Percentiles rank a stretch among this genome's conserved stretches.
Conservation (phyloP, 805 yeast species). For the Candida succiphila region DNA sequence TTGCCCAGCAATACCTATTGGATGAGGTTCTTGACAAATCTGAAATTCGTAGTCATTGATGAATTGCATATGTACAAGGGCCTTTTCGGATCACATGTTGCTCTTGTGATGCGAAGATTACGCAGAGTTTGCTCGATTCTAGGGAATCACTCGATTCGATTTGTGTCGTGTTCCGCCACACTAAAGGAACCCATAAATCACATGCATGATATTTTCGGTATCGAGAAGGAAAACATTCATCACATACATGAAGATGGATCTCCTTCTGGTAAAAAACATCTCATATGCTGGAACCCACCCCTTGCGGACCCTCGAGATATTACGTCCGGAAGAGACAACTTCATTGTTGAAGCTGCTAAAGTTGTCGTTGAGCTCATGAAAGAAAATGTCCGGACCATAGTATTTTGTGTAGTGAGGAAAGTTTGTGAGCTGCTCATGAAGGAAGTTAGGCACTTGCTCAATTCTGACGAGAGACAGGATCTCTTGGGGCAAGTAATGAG, state of each 20-base stretch:
- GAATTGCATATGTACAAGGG: constrained; percentile 86
- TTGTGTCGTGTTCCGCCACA: constrained; percentile 93
- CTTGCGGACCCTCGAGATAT: constrained; percentile 48
- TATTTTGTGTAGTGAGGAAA: constrained; percentile 79
- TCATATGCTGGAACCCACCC: constrained; percentile 84
- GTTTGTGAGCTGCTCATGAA: constrained; percentile 85
- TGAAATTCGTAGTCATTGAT: constrained; percentile 72
- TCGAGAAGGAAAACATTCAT: constrained; percentile 35
- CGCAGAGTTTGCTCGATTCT: constrained; percentile 48
- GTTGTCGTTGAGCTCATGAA: constrained; percentile 57
- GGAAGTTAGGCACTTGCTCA: constrained; percentile 54
- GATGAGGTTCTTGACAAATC: constrained; percentile 53
- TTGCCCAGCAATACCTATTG: constrained; percentile 72
- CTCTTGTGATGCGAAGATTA: constrained; percentile 72
- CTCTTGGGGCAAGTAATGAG: constrained; percentile 68
- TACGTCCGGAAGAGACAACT: constrained; percentile 52
- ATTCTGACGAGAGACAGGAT: constrained; percentile 32
- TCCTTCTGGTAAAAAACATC: constrained; percentile 67
- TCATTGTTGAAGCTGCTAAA: constrained; percentile 68
- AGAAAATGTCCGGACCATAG: constrained; percentile 67
- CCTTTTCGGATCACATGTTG: constrained; percentile 87
- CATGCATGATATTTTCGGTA: constrained; percentile 67
- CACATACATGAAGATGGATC: constrained; percentile 79
- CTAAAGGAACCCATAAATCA: constrained; percentile 64
- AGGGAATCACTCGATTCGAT: constrained; percentile 46